Evolutionary conservation across 768 basidiomycete genomes (phyloP), one percentile per base, ranked within the genome.

Genomic region (Strobilomyces confusus): DNA sequence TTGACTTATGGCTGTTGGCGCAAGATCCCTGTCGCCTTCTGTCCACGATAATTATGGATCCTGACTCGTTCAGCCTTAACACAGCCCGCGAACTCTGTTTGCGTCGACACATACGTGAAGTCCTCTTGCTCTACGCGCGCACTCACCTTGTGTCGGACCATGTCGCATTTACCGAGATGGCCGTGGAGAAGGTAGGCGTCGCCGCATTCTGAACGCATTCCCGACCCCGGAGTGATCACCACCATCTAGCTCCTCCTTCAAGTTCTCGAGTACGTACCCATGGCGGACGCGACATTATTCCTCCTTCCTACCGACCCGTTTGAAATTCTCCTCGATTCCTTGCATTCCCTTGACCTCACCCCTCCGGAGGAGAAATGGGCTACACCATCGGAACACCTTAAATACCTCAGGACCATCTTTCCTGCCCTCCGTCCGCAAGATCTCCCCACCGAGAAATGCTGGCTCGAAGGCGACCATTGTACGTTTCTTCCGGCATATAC

Each of bases 111-210:
- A 79, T 87, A 52, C 80, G 75, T 37, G 67, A 75, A 33, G 65
- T 84, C 26, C 73, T 87, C 26, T 69, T 80, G 26, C 72, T 77
- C 38, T 88, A 87, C 59, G 77, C 72, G 8, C 73, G 73, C 33
- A 67, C 63, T 17, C 78, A 88, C 65, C 66, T 84, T 30, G 79
- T 82, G 0, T 77, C 69, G 49, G 75, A 85, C 62, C 78, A 87
- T 62, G 66, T 81, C 41, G 63, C 72, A 14, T 81, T 77, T 59
- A 86, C 84, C 4, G 72, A 80, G 54, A 63, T 69, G 51, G 72
- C 75, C 2, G 77, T 81, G 15, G 59, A 73, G 37, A 72, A 81
- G 60, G 85, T 78, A 40, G 38, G 67, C 52, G 2, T 17, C 13
- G 1, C 5, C 30, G 9, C 22, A 37, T 30, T 43, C 42, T 15